Percentiles rank a stretch among this genome's conserved stretches.
phyloP scores from a whole-genome alignment of 2,329 filamentous ascomycete genomes.

The Nigrograna mackinnonii region DNA sequence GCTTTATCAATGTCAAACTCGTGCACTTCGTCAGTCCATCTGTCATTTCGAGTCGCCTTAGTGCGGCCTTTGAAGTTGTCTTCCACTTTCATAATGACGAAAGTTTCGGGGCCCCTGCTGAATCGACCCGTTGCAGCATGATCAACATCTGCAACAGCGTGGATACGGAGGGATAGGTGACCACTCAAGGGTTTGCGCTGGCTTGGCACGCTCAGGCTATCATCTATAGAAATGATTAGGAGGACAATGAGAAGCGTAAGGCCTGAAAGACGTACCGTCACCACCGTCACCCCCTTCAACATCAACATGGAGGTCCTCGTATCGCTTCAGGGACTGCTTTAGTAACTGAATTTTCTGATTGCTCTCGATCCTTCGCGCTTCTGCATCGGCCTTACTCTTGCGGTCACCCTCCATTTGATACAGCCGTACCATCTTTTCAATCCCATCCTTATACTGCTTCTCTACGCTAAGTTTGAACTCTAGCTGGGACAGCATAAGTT shows the following conservation, averaged over 20 bases:
- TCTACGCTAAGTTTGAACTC: conserved; percentile 99
- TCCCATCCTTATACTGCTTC: conserved; percentile 97
- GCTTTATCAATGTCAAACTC: conserved; percentile 96
- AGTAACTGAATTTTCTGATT: conserved; percentile 97
- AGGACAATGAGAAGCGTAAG: background rate
- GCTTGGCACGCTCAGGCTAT: conserved; percentile 94
- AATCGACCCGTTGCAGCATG: conserved; percentile 84
- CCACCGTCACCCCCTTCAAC: conserved; percentile 75
- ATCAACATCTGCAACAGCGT: conserved; percentile 91
- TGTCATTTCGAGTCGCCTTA: conserved; percentile 80
- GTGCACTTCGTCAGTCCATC: conserved; percentile 90
- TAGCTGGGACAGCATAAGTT: conserved; percentile 97
- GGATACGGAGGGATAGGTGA: conserved; percentile 81
- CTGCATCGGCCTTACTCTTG: conserved; percentile 92
- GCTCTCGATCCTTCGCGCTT: conserved; percentile 87
- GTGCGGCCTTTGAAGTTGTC: conserved; percentile 90
- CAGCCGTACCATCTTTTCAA: conserved; percentile 98
- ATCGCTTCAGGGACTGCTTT: conserved; percentile 94
- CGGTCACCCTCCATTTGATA: conserved; percentile 97
- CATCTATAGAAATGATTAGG: conserved; percentile 64
- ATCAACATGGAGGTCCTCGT: conserved; percentile 95
- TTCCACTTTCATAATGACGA: conserved; percentile 95
- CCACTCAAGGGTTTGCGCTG: conserved; percentile 95
- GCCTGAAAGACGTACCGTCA: conserved; percentile 67
- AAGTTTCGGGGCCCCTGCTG: conserved; percentile 89